Percentiles rank a stretch among this genome's conserved stretches.
phyloP scores from a whole-genome alignment of 352 stramenopile genomes.

The Phytophthora pistaciae region DNA sequence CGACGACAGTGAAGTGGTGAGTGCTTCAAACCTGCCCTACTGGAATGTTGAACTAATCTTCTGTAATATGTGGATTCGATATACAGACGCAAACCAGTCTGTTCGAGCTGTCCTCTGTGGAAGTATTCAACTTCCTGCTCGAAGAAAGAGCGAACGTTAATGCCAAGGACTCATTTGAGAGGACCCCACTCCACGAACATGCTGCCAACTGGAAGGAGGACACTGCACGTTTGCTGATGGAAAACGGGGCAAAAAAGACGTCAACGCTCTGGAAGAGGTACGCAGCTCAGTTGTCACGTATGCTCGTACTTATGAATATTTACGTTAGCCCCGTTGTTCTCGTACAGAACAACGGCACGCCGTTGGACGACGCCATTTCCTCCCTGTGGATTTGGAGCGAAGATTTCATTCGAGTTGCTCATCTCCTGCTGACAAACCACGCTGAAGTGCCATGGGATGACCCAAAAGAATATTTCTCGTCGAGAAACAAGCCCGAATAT shows the following conservation, averaged over 20 bases:
- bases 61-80: too few species aligned
- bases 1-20: not conserved
- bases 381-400: slow-evolving; percentile 1
- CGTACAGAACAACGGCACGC: not conserved
- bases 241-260: not conserved
- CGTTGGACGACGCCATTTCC: not conserved
- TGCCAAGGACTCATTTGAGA: not conserved
- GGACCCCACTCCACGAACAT: not conserved
- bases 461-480: not conserved
- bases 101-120: not conserved
- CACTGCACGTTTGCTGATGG: not conserved
- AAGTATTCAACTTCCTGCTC: not conserved
- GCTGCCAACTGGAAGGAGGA: slow-evolving; percentile 1
- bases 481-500: not conserved
- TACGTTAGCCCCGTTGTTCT: not conserved
- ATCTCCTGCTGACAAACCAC: not conserved
- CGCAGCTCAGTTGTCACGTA: not conserved
- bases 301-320: too few species aligned
- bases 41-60: too few species aligned
- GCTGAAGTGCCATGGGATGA: not conserved
- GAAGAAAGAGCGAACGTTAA: not conserved
- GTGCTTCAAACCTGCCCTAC: not conserved
- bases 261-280: not conserved
- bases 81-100: not conserved
- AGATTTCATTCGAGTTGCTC: not conserved